Evolutionary conservation across 371 early-diverging fungal genomes (phyloP), one percentile per base, ranked within the genome.

Genomic region (Mortierella polycephala): DNA sequence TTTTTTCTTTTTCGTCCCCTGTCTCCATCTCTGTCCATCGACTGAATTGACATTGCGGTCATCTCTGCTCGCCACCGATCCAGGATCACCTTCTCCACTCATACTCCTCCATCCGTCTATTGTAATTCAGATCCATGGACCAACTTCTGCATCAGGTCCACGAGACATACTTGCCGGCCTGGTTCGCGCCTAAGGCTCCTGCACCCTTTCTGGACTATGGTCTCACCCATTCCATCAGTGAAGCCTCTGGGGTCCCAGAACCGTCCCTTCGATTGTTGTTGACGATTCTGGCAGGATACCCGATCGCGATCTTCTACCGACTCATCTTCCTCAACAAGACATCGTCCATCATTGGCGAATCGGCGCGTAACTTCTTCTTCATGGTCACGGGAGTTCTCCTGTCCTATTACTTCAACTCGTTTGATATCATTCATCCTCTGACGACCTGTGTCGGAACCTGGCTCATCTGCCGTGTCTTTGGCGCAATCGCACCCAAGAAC

Each of bases 401-500:
- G 39, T 83, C 88, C 13, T 84, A 84, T 23, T 91, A 87, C 62
- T 91, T 85, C 71, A 90, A 87, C 60, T 87, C 89, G 18, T 62
- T 57, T n/a, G 82, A 83, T 58, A 87, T 90, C 7, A 77, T 86
- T 14, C 92, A 92, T 71, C 87, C 88, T 1, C 67, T 91, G 7
- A 51, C 87, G 5, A 90, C 92, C n/a, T 76, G 86, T 13, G 41
- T 82, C 46, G 82, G 81, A 16, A 87, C 88, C 54, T 91, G 88
- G 74, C 67, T 67, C n/a, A 68, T 90, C 16, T 85, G 81, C 52
- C 53, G 76, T 40, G 59, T 81, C 23, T 83, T 84, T 1, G 77
- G 77, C 3, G 6, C 58, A 0, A 52, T 79, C 16, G 76, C 77
- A 1, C 67, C 82, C 58, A 75, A 70, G 40, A 77, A 85, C 57